These are phyloP conservation scores for Penicillium paradoxum DNA, from an alignment of 495 filamentous ascomycete genomes.

Conservation along the genomic window DNA sequence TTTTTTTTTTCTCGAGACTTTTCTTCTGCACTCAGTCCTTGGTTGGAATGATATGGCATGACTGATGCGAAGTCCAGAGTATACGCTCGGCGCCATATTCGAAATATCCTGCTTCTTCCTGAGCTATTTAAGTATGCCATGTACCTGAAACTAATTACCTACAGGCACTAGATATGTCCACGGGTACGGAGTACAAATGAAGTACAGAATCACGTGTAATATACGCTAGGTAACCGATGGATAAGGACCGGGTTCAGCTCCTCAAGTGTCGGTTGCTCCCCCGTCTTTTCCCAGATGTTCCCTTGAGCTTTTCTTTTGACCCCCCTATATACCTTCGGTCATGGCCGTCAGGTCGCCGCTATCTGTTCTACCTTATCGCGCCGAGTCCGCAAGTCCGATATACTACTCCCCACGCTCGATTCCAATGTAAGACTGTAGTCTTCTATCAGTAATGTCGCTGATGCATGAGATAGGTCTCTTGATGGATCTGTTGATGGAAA, in stretches of 20 bases:
- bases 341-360: conserved; percentile 36
- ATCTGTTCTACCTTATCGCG: conserved; percentile 18
- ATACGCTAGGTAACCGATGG: conserved; percentile 8
- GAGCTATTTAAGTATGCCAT: no score
- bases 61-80: no score
- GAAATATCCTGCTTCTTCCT: no score
- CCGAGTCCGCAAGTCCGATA: conserved; percentile 13
- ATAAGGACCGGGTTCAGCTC: neutral
- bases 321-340: conserved; percentile 7
- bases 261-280: neutral
- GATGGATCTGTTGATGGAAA: neutral
- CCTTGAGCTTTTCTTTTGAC: neutral
- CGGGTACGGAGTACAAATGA: neutral
- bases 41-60: no score
- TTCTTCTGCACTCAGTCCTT: no score
- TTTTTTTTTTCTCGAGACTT: no score
- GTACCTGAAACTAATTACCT: no score
- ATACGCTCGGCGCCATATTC: no score
- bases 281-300: neutral
- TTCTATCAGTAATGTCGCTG: neutral
- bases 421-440: conserved; percentile 14
- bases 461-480: conserved; percentile 3
- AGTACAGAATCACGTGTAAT: conserved; percentile 3
- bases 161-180: neutral
- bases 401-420: conserved; percentile 12